phyloP scores from a whole-genome alignment of 139 green algal genomes.

The Deuterostichococcus epilithicus region DNA sequence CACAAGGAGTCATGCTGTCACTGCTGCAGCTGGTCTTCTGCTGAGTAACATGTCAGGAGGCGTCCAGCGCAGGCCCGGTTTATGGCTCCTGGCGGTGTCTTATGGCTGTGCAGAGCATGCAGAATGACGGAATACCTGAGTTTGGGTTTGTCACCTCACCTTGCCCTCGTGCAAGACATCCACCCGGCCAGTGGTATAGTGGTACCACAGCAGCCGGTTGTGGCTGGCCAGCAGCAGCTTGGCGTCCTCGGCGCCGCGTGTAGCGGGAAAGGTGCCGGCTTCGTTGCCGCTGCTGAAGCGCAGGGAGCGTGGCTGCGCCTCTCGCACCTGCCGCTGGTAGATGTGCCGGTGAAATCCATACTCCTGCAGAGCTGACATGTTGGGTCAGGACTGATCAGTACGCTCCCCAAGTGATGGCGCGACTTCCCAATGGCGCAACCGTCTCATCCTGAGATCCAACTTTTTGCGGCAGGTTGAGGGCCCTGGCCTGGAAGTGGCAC shows the following conservation, averaged over 20 bases:
- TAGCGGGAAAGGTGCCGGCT: too few species aligned
- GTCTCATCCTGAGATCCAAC: too few species aligned
- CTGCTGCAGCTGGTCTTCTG: neutral
- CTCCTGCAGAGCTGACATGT: too few species aligned
- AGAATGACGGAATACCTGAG: neutral
- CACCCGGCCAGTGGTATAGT: slow-evolving; percentile 33
- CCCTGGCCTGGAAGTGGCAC: too few species aligned
- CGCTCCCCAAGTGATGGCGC: too few species aligned
- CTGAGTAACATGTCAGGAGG: neutral
- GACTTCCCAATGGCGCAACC: too few species aligned
- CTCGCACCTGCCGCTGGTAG: too few species aligned
- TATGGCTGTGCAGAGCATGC: neutral
- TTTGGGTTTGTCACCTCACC: slow-evolving; percentile 23
- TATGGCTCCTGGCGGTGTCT: neutral
- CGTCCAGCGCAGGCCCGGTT: neutral
- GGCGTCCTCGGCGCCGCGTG: neutral
- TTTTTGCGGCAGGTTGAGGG: too few species aligned
- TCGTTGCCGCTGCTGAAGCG: too few species aligned
- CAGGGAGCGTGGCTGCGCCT: too few species aligned
- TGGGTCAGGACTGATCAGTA: too few species aligned
- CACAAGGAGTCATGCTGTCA: neutral
- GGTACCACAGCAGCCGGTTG: slow-evolving; percentile 64
- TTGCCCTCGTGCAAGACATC: slow-evolving; percentile 62
- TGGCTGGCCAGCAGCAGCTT: slow-evolving; percentile 54
- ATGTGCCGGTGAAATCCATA: too few species aligned